Evolutionary conservation across 2,329 filamentous ascomycete genomes (phyloP), one percentile per base, ranked within the genome.

Genomic region (Sordariomycetes sp.): DNA sequence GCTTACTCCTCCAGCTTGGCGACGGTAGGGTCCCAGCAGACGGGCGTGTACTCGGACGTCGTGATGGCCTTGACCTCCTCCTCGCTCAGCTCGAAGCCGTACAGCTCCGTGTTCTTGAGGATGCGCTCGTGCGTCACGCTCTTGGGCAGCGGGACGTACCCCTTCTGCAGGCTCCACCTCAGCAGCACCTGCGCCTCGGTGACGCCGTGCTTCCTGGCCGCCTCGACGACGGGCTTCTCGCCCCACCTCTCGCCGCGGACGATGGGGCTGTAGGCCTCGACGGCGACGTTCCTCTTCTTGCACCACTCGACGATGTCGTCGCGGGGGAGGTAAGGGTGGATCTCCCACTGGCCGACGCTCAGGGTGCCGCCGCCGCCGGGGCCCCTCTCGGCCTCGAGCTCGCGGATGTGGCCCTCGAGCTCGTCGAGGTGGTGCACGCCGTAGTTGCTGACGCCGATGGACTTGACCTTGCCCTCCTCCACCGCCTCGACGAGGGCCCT

Each of bases 251-350:
- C 73, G 58, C 88, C 90, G 52, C 78, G 74, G 1, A 84, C 79
- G 50, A 85, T 72, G 13, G 82, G 81, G 50, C 74, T 77, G 66
- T 84, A 86, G 0, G 82, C 82, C 70, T 90, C 77, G 15, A 87
- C 68, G 35, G 82, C 77, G 22, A 88, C 73, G 59, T 76, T 76
- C 20, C 82, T 76, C 68, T 84, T 76, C 61, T 76, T 69, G 63
- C 87, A 87, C 90, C 90, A 96, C 53, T 80, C 74, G 10, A 85
- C 83, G 60, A 96, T 89, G 65, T 96, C 90, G 24, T 77, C 73
- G n/a, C 90, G 78, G 10, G 84, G 77, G 50, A 90, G 81, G 90
- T 90, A 96, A 1, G 91, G 91, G 70, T 96, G 91, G 12, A 96
- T 73, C 71, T 96, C 91, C 70, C 87, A 90, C 71, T 96, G 91